Base-by-base conservation (phyloP, 129 eudicot species). In the Heracleum sosnowskyi region DNA sequence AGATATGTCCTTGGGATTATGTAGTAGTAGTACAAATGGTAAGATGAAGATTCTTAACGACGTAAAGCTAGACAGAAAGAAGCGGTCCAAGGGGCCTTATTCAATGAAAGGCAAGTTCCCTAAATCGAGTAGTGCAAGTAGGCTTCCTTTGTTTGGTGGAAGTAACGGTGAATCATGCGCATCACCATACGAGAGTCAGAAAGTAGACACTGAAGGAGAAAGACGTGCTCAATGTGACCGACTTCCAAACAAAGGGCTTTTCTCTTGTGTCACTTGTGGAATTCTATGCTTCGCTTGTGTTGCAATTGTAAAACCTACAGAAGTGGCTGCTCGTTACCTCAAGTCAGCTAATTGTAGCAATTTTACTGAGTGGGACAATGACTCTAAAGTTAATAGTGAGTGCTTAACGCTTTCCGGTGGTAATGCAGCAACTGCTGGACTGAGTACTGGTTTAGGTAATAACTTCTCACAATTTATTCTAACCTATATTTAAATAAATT, bases 211-310 rank as follows among this genome's bases (percentile, higher is more conserved):
- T 44, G 85, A 39, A 57, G 73, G 62, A 51, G 83, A 77, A 49
- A 81, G 80, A 77, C 76, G 66, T 74, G 77, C 81, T 74, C 87
- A 78, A 68, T 49, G 82, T 83, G 92, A 84, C 80, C 88, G 86
- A 41, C 75, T 80, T 49, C 85, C 87, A 0, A 89, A 87, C 13
- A 85, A 85, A 26, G 94, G 96, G 70, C 86, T 92, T 64, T 95
- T 95, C 79, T 95, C 99, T 11, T 95, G 99, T 79, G 96, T 90
- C 70, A 92, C 97, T 53, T 95, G 99, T 80, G 99, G 99, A 78
- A 90, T 95, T 83, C 79, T 92, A 86, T 89, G 96, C 78, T 92
- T 88, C 81, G 89, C 96, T 15, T 90, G 97, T 80, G 97, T 90
- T 72, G 99, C 97, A 37, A 88, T 95, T 75, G 81, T 95, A 82